Evolutionary conservation across 768 basidiomycete genomes (phyloP), one percentile per base, ranked within the genome.

Genomic region (Termitomyces sp.): DNA sequence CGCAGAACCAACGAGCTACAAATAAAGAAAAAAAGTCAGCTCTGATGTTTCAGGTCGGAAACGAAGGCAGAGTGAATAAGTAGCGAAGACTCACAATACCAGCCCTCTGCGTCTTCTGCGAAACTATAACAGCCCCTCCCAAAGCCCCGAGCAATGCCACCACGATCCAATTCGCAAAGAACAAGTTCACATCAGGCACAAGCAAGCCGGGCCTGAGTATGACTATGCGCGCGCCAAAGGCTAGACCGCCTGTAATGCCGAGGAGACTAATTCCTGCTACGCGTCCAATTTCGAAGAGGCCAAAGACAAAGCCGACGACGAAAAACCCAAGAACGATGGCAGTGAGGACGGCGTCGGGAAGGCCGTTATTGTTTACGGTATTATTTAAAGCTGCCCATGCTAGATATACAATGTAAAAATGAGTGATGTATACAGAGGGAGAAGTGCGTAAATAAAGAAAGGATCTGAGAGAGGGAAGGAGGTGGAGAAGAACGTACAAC

Each of bases 331-430:
- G 55, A 8, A 79, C 71, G 51, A 84, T 73, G 39, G 75, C 56
- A 1, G 78, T 78, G 41, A 88, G 68, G 5, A 79, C 63, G 19
- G 79, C 54, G 64, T 88, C 86, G 0, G 80, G 67, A 11, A 86
- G 61, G 21, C 82, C 80, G 7, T 70, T 63, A 3, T 77, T 68
- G 56, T 73, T 70, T 3, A 82, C 67, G 1, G 82, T 76, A 66
- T 85, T 88, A 55, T 82, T 71, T 47, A 88, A 72, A 11, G 85
- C 81, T 7, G 82, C 76, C 86, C 86, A 88, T 5, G 81, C 85
- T 85, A 58, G 9, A 48, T 30, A 16, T 1, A 19, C 8, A 48
- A 16, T 12, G n/a, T n/a, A 27, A 19, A 8, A 40, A 12, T 28
- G 2, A 42, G n/a, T 32, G 12, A 35, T 10, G 1, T 2, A 16